These are phyloP conservation scores for Wallacemonas rigidus DNA, from an alignment of 208 protist species.

Conservation along the genomic window DNA sequence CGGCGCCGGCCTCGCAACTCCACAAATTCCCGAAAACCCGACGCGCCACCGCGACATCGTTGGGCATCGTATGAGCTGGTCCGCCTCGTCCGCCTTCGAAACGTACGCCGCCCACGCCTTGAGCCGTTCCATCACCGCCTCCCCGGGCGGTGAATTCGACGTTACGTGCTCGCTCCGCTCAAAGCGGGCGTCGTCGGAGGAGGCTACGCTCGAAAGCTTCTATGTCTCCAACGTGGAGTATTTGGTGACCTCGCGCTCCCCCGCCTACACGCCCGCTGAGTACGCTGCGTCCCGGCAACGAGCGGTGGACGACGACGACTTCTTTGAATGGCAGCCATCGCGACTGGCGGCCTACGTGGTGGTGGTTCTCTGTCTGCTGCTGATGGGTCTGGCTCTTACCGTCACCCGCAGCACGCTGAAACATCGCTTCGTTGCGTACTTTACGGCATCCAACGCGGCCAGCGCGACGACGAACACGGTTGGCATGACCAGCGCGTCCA, in stretches of 20 bases:
- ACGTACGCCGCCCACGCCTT: no score
- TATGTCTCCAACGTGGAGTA: not conserved
- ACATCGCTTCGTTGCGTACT: not conserved
- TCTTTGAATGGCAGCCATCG: not conserved
- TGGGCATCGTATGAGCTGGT: no score
- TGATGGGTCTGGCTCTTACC: not conserved
- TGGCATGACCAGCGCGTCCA: no score
- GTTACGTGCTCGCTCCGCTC: not conserved
- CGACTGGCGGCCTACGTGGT: conserved; percentile 8
- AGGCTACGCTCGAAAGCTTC: not conserved
- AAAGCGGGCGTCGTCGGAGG: not conserved
- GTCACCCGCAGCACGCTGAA: not conserved
- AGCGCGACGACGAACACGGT: not conserved
- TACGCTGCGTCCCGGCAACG: not conserved
- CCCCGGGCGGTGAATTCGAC: not conserved
- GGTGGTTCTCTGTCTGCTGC: not conserved
- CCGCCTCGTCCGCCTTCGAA: no score
- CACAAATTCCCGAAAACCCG: no score
- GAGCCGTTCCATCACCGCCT: no score
- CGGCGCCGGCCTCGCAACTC: no score
- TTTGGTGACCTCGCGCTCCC: not conserved
- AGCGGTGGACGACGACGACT: not conserved
- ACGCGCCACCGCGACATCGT: no score
- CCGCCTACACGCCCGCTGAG: not conserved
- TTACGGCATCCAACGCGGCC: conserved; percentile 3